Percentiles rank a stretch among this genome's conserved stretches.
These are phyloP conservation scores for Tricholoma terreum DNA, from an alignment of 768 basidiomycete species.

Conservation along the genomic window DNA sequence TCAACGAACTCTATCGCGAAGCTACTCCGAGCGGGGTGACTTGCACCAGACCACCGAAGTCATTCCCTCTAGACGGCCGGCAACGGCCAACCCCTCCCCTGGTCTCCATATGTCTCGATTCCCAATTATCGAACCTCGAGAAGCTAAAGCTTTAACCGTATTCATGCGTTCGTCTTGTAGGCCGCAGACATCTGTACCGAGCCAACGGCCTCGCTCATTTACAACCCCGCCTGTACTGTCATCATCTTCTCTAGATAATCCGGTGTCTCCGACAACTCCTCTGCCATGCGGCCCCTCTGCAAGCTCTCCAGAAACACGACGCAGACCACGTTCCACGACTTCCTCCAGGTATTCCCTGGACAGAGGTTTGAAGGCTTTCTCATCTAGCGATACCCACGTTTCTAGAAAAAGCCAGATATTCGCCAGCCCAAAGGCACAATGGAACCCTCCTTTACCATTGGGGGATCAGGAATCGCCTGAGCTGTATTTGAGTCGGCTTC, in stretches of 20 bases:
- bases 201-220: constrained; percentile 37
- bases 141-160: constrained; percentile 1
- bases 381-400: background rate
- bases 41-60: background rate
- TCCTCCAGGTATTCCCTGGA: constrained; percentile 46
- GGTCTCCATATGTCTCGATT: background rate
- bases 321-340: constrained; percentile 22
- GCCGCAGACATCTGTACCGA: constrained; percentile 14
- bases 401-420: background rate
- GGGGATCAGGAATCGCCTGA: constrained; percentile 64
- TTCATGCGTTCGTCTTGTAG: background rate
- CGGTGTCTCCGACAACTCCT: constrained; percentile 19
- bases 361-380: constrained; percentile 27
- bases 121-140: background rate
- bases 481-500: constrained; percentile 63
- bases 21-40: constrained; percentile 33
- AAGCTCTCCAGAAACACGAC: background rate
- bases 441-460: constrained; percentile 47
- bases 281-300: constrained; percentile 14
- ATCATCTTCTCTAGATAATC: constrained; percentile 1
- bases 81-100: background rate
- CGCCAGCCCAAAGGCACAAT: background rate
- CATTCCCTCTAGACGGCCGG: background rate
- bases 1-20: constrained; percentile 38
- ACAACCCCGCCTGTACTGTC: constrained; percentile 74